Base-by-base conservation (phyloP, 2,329 filamentous ascomycete genomes). In the Calonectria fujianensis region DNA sequence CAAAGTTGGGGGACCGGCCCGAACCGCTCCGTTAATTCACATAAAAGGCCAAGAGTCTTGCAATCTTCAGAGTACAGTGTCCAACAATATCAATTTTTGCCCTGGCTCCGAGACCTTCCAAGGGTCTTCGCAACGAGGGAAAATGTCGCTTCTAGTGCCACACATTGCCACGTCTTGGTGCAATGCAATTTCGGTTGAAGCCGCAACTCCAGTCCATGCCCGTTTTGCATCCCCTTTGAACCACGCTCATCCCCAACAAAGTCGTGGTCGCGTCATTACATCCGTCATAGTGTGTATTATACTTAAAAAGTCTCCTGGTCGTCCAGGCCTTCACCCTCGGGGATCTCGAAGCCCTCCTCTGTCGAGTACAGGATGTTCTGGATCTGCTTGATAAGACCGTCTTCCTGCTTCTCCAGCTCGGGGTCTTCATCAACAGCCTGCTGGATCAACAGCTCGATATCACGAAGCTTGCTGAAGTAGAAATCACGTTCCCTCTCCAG, bases 401-500 rank as follows among this genome's bases (percentile, higher is more conserved):
- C 94, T 82, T 98, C 96, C 75, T 98, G 94, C 91, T 97, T 96
- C 88, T 98, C 97, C 67, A 98, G 88, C 87, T 98, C 94, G 0
- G 96, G 96, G 79, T 98, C 95, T 76, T 95, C 94, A 80, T 99
- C 97, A 82, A 97, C 94, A 14, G 96, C 96, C 82, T 95, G 94
- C 88, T 99, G 97, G 70, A 99, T 91, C 81, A 99, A 88, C 78
- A 99, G 89, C 87, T 99, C 97, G 80, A 99, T 99, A 84, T 99
- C 97, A 74, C 97, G 92, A 78, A 99, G 90, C 90, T 99, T 99
- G 90, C 95, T 97, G 87, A 99, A 99, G 90, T 99, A 99, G 85
- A 99, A 99, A 85, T 99, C 97, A 65, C 97, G 92, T 89, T 99
- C 97, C 81, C 97, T 94, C 90, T 99, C 97, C 52, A 99, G 90